These are phyloP conservation scores for Pseudogymnoascus sp. DNA, from an alignment of 2,329 filamentous ascomycete genomes.

Conservation along the genomic window DNA sequence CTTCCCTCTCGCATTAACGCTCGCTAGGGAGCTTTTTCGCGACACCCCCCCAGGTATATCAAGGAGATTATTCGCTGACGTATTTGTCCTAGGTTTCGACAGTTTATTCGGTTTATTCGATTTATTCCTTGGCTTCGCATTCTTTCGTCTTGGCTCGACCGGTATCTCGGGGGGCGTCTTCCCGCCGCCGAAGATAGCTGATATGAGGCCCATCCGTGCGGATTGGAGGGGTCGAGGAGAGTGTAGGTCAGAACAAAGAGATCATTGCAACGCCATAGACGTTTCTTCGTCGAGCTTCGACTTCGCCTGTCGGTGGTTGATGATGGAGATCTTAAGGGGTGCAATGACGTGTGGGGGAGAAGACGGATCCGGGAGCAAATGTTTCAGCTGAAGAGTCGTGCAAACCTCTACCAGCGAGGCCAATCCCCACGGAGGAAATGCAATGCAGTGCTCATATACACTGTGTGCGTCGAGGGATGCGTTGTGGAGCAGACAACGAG, in stretches of 20 bases:
- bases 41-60: background rate
- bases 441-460: background rate
- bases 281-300: background rate
- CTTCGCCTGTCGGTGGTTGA: background rate
- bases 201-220: background rate
- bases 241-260: background rate
- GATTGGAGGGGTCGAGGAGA: background rate
- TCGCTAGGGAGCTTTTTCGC: background rate
- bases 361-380: background rate
- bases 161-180: background rate
- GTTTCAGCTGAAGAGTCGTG: background rate
- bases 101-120: conserved; percentile 19
- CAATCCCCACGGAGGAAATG: background rate
- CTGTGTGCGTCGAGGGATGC: background rate
- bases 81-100: conserved; percentile 27
- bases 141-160: background rate
- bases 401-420: background rate
- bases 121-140: background rate
- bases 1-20: background rate
- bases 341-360: background rate
- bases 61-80: conserved; percentile 17
- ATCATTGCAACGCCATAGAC: background rate
- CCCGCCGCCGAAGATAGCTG: background rate
- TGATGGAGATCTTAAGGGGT: background rate
- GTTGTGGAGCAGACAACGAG: background rate